A percentile compares a stretch with the other conserved stretches of the same genome.
Evolutionary conservation across 2,329 filamentous ascomycete species (phyloP).

Genomic region (Aspergillus ruber): DNA sequence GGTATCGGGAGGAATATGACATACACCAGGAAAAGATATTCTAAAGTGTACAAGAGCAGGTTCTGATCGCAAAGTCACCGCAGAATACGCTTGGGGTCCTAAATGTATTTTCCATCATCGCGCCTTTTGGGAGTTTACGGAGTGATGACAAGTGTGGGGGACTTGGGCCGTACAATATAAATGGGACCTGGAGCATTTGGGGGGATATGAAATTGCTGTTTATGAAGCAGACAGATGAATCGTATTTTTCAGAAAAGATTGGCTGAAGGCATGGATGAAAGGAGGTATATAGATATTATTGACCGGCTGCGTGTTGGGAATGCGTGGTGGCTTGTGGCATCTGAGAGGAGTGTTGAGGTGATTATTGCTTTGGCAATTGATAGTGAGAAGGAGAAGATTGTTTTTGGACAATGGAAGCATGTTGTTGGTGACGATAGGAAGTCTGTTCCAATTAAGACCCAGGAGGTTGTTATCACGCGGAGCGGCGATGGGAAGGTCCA

Average conservation of each 20-base stretch:
- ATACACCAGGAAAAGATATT: too few species aligned
- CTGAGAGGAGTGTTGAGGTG: neutral
- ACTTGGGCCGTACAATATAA: too few species aligned
- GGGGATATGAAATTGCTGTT: neutral
- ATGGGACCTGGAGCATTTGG: too few species aligned
- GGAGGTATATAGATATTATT: neutral
- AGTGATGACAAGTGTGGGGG: too few species aligned
- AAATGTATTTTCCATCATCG: too few species aligned
- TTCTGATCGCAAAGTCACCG: too few species aligned
- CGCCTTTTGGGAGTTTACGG: too few species aligned
- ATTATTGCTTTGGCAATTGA: neutral
- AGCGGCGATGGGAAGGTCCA: neutral
- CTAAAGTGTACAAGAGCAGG: too few species aligned
- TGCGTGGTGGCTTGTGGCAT: neutral
- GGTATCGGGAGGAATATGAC: too few species aligned
- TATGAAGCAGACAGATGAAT: neutral
- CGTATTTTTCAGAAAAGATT: neutral
- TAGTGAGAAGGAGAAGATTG: neutral
- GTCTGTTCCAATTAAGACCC: neutral
- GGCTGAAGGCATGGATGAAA: neutral
- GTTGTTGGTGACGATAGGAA: neutral
- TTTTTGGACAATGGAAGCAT: neutral
- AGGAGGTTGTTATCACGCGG: neutral
- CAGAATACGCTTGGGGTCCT: too few species aligned
- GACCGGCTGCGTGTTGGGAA: neutral